Evolutionary conservation across 805 yeast genomes (phyloP).

Genomic region (Ogataea dorogensis): DNA sequence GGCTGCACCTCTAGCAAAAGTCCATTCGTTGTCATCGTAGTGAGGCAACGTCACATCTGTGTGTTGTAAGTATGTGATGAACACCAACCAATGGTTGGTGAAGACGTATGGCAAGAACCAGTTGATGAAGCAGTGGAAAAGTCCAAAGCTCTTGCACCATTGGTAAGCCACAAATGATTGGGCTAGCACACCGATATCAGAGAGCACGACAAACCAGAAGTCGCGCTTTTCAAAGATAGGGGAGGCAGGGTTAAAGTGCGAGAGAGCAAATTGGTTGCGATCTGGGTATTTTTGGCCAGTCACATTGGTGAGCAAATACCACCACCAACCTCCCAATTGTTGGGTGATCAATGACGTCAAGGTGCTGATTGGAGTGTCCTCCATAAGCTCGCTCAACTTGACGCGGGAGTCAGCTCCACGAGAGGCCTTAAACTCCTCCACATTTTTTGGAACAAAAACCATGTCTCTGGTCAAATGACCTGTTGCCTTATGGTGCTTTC

Average conservation of each 20-base stretch:
- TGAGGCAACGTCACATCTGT: constrained; percentile 79
- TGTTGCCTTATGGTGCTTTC: constrained; percentile 88
- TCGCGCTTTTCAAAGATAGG: constrained; percentile 74
- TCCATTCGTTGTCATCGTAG: constrained; percentile 75
- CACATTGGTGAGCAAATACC: constrained; percentile 64
- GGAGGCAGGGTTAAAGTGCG: constrained; percentile 72
- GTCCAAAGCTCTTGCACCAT: constrained; percentile 63
- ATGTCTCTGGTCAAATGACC: constrained; percentile 80
- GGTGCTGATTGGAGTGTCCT: constrained; percentile 72
- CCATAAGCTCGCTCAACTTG: constrained; percentile 54
- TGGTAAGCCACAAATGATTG: constrained; percentile 53
- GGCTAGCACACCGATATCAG: constrained; percentile 67
- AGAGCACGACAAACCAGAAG: constrained; percentile 65
- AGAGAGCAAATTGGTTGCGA: constrained; percentile 44
- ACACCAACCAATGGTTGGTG: constrained; percentile 89
- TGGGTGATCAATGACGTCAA: constrained; percentile 56
- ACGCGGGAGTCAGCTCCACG: constrained; percentile 23
- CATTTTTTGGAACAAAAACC: constrained; percentile 77
- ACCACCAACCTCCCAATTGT: constrained; percentile 77
- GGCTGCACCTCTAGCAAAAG: constrained; percentile 86
- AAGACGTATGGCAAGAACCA: constrained; percentile 76
- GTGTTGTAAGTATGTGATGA: constrained; percentile 83
- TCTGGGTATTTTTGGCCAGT: constrained; percentile 68
- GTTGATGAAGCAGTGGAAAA: constrained; percentile 58
- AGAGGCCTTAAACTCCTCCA: constrained; percentile 47